A percentile compares a stretch with the other conserved stretches of the same genome.
These are phyloP conservation scores for Podospora pseudoanserina DNA, from an alignment of 495 filamentous ascomycete genomes.

Conservation along the genomic window DNA sequence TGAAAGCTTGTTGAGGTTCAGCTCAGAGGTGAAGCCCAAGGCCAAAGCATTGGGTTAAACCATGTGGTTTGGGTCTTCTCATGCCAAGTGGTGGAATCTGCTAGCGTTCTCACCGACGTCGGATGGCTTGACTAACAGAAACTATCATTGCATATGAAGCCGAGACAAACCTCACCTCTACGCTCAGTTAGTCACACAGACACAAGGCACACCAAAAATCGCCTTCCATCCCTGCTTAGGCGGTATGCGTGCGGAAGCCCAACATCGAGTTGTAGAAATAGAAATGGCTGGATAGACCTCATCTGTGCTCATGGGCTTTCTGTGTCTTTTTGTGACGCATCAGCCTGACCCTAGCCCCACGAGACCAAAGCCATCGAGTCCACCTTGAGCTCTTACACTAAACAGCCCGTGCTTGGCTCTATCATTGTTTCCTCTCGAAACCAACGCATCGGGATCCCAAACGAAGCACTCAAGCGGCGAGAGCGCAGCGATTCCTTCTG, in stretches of 20 bases:
- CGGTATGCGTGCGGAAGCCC: background rate
- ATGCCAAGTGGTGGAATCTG: background rate
- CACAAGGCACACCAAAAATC: background rate
- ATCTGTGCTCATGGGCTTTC: background rate
- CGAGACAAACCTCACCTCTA: background rate
- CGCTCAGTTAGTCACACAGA: background rate
- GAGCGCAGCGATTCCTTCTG: background rate
- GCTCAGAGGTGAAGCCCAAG: background rate
- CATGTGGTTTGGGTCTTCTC: background rate
- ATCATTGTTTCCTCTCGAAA: background rate
- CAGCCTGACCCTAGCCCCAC: background rate
- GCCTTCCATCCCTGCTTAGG: background rate
- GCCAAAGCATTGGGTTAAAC: background rate
- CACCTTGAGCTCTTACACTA: too few relatives aligned
- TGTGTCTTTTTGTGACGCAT: background rate
- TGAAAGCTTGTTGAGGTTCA: background rate
- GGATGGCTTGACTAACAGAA: background rate
- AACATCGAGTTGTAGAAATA: background rate
- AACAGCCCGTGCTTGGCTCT: too few relatives aligned
- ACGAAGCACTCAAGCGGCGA: conserved; percentile 6
- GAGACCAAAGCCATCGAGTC: too few relatives aligned
- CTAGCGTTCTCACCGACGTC: background rate
- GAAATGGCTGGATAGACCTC: background rate
- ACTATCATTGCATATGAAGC: background rate
- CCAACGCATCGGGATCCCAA: background rate